A percentile compares a stretch with the other conserved stretches of the same genome.
Conservation (phyloP, 306 rosid genomes). For the Ziziphus jujuba region DNA sequence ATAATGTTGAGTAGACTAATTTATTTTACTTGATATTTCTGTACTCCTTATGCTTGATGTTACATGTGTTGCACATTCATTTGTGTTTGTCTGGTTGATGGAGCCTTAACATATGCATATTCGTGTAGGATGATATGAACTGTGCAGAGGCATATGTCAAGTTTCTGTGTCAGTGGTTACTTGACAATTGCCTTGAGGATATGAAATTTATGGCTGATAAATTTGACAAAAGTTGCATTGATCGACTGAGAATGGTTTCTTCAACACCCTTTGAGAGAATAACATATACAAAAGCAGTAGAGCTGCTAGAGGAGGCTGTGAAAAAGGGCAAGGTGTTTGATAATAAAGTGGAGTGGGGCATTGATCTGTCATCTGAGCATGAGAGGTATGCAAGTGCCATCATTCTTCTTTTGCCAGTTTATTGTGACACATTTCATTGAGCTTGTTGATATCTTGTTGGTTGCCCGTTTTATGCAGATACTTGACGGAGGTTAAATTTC, state of each 20-base stretch:
- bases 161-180: slow-evolving; percentile 84
- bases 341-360: slow-evolving; percentile 93
- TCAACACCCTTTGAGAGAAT: slow-evolving; percentile 69
- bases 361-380: slow-evolving; percentile 92
- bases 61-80: slow-evolving; percentile 16
- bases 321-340: slow-evolving; percentile 83
- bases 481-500: slow-evolving; percentile 81
- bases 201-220: slow-evolving; percentile 87
- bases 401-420: slow-evolving; percentile 1
- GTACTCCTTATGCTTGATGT: not conserved
- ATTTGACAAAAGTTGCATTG: slow-evolving; percentile 77
- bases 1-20: no score
- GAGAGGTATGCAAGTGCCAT: slow-evolving; percentile 59
- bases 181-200: slow-evolving; percentile 84
- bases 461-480: slow-evolving; percentile 50
- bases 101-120: slow-evolving; percentile 7
- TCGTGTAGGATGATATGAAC: slow-evolving; percentile 85
- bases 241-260: slow-evolving; percentile 80
- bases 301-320: slow-evolving; percentile 70
- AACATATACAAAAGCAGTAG: slow-evolving; percentile 88
- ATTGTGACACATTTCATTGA: slow-evolving; percentile 9
- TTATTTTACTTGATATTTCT: no score
- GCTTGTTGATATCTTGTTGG: slow-evolving; percentile 18
- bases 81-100: not conserved
- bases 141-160: slow-evolving; percentile 96